A percentile compares a stretch with the other conserved stretches of the same genome.
Evolutionary conservation across 495 filamentous ascomycete species (phyloP).

Genomic region (Hypoxylon intermedium): DNA sequence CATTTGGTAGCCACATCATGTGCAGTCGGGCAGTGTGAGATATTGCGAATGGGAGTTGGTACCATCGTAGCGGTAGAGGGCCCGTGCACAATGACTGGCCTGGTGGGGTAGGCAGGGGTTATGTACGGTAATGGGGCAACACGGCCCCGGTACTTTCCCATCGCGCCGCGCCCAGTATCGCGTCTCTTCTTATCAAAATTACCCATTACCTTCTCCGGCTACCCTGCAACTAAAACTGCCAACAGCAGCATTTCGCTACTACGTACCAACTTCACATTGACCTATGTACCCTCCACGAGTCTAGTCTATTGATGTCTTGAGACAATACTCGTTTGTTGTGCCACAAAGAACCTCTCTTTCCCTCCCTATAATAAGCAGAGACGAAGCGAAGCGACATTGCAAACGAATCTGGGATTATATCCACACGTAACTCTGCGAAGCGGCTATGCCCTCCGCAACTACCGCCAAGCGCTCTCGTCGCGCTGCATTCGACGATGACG

Average conservation of each 20-base stretch:
- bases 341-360: not conserved
- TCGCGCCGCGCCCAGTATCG: not conserved
- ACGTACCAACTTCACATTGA: no score
- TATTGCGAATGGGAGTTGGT: not conserved
- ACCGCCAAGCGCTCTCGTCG: conserved; percentile 58
- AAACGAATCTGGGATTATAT: not conserved
- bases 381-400: no score
- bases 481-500: conserved; percentile 46
- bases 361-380: no score
- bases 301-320: no score
- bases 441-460: conserved; percentile 47
- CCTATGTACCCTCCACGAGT: no score
- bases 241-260: no score
- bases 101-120: not conserved
- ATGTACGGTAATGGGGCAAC: not conserved
- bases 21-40: no score
- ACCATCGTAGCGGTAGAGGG: not conserved
- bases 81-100: not conserved
- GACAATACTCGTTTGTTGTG: conserved; percentile 28
- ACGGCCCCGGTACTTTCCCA: not conserved
- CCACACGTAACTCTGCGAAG: not conserved
- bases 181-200: conserved; percentile 11
- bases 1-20: no score
- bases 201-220: no score
- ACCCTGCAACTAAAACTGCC: no score